Evolutionary conservation across 2,329 filamentous ascomycete species (phyloP).

Genomic region (Drechslera avenae): DNA sequence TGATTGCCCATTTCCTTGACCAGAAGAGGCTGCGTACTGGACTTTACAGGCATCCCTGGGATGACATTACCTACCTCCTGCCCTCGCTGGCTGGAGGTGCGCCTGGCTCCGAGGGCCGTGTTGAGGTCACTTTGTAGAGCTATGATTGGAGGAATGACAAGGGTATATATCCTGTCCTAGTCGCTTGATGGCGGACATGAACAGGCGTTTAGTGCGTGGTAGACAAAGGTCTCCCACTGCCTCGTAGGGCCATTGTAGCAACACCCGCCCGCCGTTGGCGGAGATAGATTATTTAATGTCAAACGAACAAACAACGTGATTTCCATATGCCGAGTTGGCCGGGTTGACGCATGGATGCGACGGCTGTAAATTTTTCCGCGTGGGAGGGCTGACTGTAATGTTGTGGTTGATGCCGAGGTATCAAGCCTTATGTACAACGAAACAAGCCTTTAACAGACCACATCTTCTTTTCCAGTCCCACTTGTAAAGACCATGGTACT

Average conservation of each 20-base stretch:
- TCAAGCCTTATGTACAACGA: not conserved
- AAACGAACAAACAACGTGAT: constrained; percentile 24
- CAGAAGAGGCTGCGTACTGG: constrained; percentile 99
- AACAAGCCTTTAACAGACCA: not conserved
- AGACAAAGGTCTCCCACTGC: constrained; percentile 33
- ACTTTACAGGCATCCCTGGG: constrained; percentile 97
- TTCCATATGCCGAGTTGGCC: not conserved
- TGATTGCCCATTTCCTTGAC: constrained; percentile 99
- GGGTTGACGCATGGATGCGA: not conserved
- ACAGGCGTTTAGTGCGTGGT: constrained; percentile 41
- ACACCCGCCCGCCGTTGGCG: constrained; percentile 37
- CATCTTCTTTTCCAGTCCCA: not conserved
- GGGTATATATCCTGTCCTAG: constrained; percentile 36
- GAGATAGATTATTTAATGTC: constrained; percentile 41
- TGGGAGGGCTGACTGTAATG: constrained; percentile 2
- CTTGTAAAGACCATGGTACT: not conserved
- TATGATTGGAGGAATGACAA: constrained; percentile 29
- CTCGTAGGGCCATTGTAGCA: constrained; percentile 38
- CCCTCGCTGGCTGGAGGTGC: constrained; percentile 46
- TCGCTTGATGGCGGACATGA: constrained; percentile 31
- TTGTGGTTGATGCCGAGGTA: not conserved
- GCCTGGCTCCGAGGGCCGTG: constrained; percentile 49
- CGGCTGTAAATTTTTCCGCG: constrained; percentile 4
- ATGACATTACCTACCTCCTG: constrained; percentile 51
- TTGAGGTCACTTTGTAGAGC: constrained; percentile 49